A percentile compares a stretch with the other conserved stretches of the same genome.
These are phyloP conservation scores for Saccharum hybrid DNA, from an alignment of 202 grass and related monocot genomes.

Conservation along the genomic window DNA sequence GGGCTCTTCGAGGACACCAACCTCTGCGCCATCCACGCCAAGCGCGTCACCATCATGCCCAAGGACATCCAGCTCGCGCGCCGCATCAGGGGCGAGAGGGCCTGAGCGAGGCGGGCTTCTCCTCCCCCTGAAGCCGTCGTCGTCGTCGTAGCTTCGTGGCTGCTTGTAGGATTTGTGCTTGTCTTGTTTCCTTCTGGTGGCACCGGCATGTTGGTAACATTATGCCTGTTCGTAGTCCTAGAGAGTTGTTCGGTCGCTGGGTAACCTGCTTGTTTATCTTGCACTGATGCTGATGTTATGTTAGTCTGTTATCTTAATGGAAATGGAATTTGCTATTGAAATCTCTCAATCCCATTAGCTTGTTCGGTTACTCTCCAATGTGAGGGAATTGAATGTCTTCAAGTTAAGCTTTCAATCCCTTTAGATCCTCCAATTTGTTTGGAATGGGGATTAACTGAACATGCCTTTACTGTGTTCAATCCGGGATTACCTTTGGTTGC, in stretches of 20 bases:
- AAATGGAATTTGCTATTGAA: neutral
- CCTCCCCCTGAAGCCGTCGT: too few species aligned
- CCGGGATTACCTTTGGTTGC: neutral
- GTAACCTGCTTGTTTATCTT: conserved; percentile 23
- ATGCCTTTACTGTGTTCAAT: neutral
- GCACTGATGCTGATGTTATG: conserved; percentile 16
- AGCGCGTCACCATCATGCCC: conserved; percentile 89
- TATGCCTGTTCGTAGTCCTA: neutral
- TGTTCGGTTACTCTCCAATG: neutral
- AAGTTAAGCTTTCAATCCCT: too few species aligned
- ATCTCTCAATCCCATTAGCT: neutral
- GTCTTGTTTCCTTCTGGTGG: neutral
- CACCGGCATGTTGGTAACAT: neutral
- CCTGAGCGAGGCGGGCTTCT: neutral
- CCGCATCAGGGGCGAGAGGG: conserved; percentile 36
- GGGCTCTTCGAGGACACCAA: conserved; percentile 87
- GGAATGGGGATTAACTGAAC: too few species aligned
- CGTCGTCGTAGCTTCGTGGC: too few species aligned
- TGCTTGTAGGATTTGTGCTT: neutral
- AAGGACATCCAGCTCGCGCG: conserved; percentile 83
- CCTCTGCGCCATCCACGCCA: conserved; percentile 82
- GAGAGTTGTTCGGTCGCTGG: neutral
- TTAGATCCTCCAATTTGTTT: too few species aligned
- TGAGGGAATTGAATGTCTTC: neutral
- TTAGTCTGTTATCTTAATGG: neutral